Conservation (phyloP, 2,329 filamentous ascomycete species). For the Talaromyces albobiverticillius region DNA sequence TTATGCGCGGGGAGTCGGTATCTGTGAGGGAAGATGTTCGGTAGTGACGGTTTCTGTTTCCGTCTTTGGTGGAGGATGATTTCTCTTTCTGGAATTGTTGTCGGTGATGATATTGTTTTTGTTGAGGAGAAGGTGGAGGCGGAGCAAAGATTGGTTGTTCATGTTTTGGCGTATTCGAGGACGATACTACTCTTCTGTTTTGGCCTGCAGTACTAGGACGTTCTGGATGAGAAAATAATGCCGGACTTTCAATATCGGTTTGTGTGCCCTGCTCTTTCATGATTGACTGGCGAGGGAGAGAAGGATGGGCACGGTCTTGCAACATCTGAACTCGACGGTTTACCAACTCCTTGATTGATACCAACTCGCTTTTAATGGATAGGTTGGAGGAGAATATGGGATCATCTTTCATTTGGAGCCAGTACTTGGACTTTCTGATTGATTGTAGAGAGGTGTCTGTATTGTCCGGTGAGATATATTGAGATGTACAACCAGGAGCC, state of each 20-base stretch:
- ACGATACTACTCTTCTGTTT: neutral
- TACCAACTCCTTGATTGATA: slow-evolving; percentile 44
- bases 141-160: neutral
- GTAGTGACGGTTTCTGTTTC: neutral
- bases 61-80: neutral
- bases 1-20: neutral
- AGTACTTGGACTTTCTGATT: slow-evolving; percentile 49
- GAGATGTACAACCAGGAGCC: slow-evolving; percentile 43
- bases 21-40: slow-evolving; percentile 10
- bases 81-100: neutral
- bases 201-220: neutral
- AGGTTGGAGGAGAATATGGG: slow-evolving; percentile 51
- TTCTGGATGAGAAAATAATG: neutral
- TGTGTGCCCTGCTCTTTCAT: slow-evolving; percentile 15
- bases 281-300: slow-evolving; percentile 17
- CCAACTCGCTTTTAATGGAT: slow-evolving; percentile 35
- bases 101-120: no score
- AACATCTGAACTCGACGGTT: slow-evolving; percentile 30
- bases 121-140: neutral
- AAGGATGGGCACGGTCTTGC: slow-evolving; percentile 29
- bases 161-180: neutral
- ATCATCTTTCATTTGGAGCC: slow-evolving; percentile 49
- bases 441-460: slow-evolving; percentile 45
- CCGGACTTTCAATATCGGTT: slow-evolving; percentile 2
- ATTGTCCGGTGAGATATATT: slow-evolving; percentile 46